Conservation (phyloP, 2,329 filamentous ascomycete species). For the Colletotrichum scovillei region DNA sequence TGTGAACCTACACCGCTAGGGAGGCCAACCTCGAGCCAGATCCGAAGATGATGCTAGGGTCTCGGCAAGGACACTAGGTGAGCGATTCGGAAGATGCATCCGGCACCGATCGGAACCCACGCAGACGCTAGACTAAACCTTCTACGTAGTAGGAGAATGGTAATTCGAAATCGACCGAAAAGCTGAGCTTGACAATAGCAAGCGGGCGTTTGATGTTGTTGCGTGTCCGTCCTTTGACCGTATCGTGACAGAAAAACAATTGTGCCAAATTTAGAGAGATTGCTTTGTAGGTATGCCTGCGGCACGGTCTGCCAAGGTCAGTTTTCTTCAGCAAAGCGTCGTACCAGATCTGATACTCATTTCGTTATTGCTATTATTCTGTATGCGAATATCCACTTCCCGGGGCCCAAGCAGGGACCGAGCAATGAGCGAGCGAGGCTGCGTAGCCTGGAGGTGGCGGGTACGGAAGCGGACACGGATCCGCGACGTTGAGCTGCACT, state of each 20-base stretch:
- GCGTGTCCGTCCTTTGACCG: background rate
- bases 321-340: constrained; percentile 33
- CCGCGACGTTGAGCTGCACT: constrained; percentile 11
- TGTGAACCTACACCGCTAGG: constrained; percentile 32
- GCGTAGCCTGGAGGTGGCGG: background rate
- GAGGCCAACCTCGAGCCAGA: constrained; percentile 24
- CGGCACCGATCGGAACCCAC: constrained; percentile 20
- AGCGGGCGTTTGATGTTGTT: background rate
- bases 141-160: background rate
- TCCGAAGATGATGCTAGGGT: constrained; percentile 13
- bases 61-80: constrained; percentile 33
- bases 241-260: background rate
- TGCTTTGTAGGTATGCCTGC: background rate
- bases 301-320: constrained; percentile 17
- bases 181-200: background rate
- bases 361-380: constrained; percentile 8
- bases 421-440: background rate
- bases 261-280: background rate
- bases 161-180: background rate
- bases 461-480: constrained; percentile 1
- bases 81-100: constrained; percentile 29
- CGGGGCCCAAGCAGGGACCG: constrained; percentile 3
- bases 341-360: constrained; percentile 23
- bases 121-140: constrained; percentile 17
- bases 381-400: constrained; percentile 17